Percentiles rank a stretch among this genome's conserved stretches.
phyloP scores from a whole-genome alignment of 2,329 filamentous ascomycete genomes.

The Clonostachys solani region DNA sequence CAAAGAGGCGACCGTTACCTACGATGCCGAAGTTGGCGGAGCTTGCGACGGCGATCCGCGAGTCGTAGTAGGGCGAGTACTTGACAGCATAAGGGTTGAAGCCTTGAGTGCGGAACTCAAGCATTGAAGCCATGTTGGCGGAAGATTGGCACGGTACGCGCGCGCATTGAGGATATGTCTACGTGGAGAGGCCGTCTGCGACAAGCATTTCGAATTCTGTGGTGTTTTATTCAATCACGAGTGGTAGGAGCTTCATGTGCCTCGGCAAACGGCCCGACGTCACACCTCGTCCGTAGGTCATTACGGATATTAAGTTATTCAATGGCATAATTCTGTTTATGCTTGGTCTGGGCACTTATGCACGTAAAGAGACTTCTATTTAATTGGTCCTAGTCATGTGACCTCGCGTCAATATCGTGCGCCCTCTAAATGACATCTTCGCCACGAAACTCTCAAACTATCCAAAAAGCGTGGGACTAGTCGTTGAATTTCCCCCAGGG shows the following conservation, averaged over 20 bases:
- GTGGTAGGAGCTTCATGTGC: conserved; percentile 18
- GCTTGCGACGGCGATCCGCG: conserved; percentile 81
- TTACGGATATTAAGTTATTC: not conserved
- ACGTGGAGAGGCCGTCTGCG: not conserved
- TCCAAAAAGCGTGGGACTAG: no score
- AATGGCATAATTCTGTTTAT: no score
- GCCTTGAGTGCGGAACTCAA: conserved; percentile 89
- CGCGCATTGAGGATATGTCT: not conserved
- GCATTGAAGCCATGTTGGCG: conserved; percentile 59
- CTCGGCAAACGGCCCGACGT: conserved; percentile 17
- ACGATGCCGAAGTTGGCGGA: conserved; percentile 97
- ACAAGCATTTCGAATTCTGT: not conserved
- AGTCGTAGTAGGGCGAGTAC: conserved; percentile 98
- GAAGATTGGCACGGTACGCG: not conserved
- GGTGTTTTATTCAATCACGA: not conserved
- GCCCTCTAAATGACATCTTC: conserved; percentile 3
- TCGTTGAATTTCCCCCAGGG: not conserved
- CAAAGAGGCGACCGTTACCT: conserved; percentile 87
- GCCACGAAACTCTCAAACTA: no score
- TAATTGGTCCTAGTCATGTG: conserved; percentile 1
- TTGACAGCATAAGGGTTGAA: conserved; percentile 97
- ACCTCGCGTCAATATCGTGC: conserved; percentile 6
- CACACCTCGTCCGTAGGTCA: not conserved
- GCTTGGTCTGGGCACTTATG: no score
- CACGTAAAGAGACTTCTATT: no score